phyloP scores from a whole-genome alignment of 1,139 yeast genomes.

The Kodamaea alishanica region DNA sequence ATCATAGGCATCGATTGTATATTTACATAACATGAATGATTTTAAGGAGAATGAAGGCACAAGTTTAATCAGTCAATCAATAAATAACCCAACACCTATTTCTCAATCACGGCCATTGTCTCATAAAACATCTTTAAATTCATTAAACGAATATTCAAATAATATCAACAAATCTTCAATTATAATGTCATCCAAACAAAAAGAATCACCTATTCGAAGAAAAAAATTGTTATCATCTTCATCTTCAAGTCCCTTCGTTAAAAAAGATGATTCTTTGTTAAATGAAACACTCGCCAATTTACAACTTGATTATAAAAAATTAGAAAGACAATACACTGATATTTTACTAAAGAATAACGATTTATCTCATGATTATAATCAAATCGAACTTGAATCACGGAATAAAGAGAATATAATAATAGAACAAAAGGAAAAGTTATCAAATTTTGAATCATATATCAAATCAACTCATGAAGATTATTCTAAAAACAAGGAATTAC shows the following conservation, averaged over 20 bases:
- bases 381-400: conserved; percentile 22
- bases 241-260: neutral
- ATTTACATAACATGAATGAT: conserved; percentile 6
- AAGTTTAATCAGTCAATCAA: conserved; percentile 11
- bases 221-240: conserved; percentile 2
- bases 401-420: conserved; percentile 17
- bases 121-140: conserved; percentile 10
- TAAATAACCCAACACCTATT: conserved; percentile 3
- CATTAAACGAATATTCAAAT: conserved; percentile 3
- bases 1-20: no score
- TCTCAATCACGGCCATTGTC: conserved; percentile 9
- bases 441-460: conserved; percentile 21
- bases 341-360: conserved; percentile 21
- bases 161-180: no score
- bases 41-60: conserved; percentile 13
- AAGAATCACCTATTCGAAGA: conserved; percentile 3
- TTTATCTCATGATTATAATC: conserved; percentile 19
- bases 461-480: conserved; percentile 21
- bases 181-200: no score
- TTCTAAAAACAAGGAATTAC: conserved; percentile 25
- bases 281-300: conserved; percentile 2
- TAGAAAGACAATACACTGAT: conserved; percentile 30
- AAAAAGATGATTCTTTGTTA: neutral
- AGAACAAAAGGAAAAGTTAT: conserved; percentile 19
- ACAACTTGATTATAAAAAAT: conserved; percentile 9